Percentiles rank a stretch among this genome's conserved stretches.
Conservation (phyloP, 805 yeast species). For the Ogataea trehalophila region DNA sequence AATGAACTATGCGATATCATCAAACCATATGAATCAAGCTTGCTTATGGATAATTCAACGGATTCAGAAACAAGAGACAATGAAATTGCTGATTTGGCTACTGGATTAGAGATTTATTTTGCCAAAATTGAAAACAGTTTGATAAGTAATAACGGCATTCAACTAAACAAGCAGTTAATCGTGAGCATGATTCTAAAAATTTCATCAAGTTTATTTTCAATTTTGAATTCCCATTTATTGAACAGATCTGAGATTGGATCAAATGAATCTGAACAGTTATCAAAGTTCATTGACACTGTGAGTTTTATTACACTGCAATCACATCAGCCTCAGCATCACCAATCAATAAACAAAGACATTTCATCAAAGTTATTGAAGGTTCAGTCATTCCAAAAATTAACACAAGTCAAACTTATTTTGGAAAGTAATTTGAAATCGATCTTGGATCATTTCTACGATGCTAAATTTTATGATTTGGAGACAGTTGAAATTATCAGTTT, state of each 20-base stretch:
- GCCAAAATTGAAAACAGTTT: slow-evolving; percentile 9
- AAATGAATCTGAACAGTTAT: slow-evolving; percentile 27
- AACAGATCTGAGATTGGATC: slow-evolving; percentile 27
- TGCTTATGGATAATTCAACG: slow-evolving; percentile 18
- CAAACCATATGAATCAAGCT: slow-evolving; percentile 10
- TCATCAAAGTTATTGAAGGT: slow-evolving; percentile 12
- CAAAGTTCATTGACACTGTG: slow-evolving; percentile 7
- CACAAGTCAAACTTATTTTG: slow-evolving; percentile 25
- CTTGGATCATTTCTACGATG: slow-evolving; percentile 46
- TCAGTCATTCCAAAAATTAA: slow-evolving; percentile 25
- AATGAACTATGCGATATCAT: slow-evolving; percentile 7
- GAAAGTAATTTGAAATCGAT: slow-evolving; percentile 39
- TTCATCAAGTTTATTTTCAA: slow-evolving; percentile 13
- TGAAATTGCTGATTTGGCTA: slow-evolving; percentile 4
- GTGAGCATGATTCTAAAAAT: slow-evolving; percentile 15
- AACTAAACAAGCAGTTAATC: slow-evolving; percentile 19
- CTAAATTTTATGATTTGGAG: slow-evolving; percentile 43
- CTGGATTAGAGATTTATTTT: slow-evolving; percentile 12
- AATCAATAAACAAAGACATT: not conserved
- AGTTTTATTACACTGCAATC: not conserved
- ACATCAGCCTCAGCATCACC: too few relatives aligned
- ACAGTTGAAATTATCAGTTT: slow-evolving; percentile 42
- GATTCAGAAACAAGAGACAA: slow-evolving; percentile 8
- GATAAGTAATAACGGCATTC: slow-evolving; percentile 6
- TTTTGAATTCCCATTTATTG: slow-evolving; percentile 16